phyloP scores from a whole-genome alignment of 768 basidiomycete genomes.

The Asterophora lycoperdoides region DNA sequence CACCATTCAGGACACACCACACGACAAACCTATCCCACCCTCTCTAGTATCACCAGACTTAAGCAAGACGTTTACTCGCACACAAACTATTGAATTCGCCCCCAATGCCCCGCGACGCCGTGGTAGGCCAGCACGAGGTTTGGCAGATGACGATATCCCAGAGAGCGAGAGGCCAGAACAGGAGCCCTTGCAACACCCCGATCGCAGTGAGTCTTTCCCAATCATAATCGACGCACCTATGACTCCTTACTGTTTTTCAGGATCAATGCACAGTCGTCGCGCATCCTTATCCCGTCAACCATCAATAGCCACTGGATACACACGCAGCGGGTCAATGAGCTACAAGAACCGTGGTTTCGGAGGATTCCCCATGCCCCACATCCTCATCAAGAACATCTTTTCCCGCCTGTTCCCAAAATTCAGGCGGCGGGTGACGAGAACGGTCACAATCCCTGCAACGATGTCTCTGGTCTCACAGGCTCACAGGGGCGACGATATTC shows the following conservation, averaged over 20 bases:
- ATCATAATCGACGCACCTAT: background rate
- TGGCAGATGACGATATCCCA: conserved; percentile 11
- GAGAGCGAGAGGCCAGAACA: conserved; percentile 9
- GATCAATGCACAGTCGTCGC: conserved; percentile 16
- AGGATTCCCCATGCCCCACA: conserved; percentile 70
- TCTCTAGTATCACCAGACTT: conserved; percentile 6
- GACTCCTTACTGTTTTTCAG: conserved; percentile 8
- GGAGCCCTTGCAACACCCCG: conserved; percentile 6
- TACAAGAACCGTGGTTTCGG: conserved; percentile 53
- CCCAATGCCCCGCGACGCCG: conserved; percentile 27
- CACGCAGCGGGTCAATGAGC: conserved; percentile 15
- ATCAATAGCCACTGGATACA: conserved; percentile 20
- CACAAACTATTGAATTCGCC: conserved; percentile 40
- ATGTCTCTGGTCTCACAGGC: conserved; percentile 50
- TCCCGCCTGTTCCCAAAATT: conserved; percentile 59
- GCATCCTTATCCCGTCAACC: conserved; percentile 16
- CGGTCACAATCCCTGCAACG: conserved; percentile 72
- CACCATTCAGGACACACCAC: conserved; percentile 25
- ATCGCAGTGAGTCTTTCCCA: conserved; percentile 13
- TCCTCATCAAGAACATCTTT: conserved; percentile 48
- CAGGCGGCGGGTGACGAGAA: conserved; percentile 54
- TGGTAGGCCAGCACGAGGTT: conserved; percentile 15
- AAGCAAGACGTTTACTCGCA: conserved; percentile 29
- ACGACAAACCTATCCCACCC: conserved; percentile 12
- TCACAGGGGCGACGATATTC: conserved; percentile 21